Conservation (phyloP, 345 rosid genomes). For the Bruguiera parviflora region DNA sequence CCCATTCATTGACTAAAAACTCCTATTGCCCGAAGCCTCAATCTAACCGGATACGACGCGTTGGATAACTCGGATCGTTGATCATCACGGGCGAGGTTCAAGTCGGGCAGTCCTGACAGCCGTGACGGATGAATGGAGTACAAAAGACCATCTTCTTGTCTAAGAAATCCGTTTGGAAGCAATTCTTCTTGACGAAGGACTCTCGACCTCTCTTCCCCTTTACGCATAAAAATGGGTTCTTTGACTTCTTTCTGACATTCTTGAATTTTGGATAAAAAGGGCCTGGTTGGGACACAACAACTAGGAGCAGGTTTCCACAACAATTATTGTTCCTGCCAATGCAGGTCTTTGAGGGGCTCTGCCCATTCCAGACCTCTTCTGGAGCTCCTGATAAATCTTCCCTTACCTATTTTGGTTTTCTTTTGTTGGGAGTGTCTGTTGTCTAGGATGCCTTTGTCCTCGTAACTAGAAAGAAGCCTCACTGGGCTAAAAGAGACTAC, state of each 20-base stretch:
- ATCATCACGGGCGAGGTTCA: too few species aligned
- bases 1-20: too few species aligned
- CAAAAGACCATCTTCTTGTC: too few species aligned
- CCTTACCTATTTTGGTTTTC: too few species aligned
- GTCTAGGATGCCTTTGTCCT: too few species aligned
- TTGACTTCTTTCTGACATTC: constrained; percentile 10
- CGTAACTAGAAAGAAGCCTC: constrained; percentile 30
- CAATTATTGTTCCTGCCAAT: constrained; percentile 25
- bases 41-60: too few species aligned
- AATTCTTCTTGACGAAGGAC: background rate
- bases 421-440: too few species aligned
- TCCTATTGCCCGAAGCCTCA: too few species aligned
- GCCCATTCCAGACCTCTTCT: background rate
- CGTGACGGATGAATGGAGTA: too few species aligned
- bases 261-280: background rate
- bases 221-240: constrained; percentile 8
- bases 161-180: background rate
- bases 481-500: constrained; percentile 24
- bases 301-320: constrained; percentile 23
- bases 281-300: constrained; percentile 8
- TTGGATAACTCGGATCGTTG: too few species aligned
- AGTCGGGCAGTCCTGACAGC: too few species aligned
- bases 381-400: background rate
- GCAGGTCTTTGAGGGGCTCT: constrained; percentile 34
- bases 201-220: constrained; percentile 3